These are phyloP conservation scores for Lepidopterella palustris DNA, from an alignment of 495 filamentous ascomycete genomes.

Conservation along the genomic window DNA sequence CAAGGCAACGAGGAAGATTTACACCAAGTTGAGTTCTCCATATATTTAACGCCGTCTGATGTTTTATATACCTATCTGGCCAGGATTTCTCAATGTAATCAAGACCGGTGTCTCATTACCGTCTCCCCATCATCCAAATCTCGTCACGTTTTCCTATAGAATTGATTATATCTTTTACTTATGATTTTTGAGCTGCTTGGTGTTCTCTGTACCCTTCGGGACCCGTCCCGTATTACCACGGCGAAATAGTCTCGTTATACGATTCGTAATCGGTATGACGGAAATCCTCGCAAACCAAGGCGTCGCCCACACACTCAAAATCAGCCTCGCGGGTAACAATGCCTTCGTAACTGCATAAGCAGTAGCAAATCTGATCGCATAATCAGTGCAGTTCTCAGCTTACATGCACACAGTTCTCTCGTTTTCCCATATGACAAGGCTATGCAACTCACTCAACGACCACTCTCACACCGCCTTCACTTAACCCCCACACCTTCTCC, in stretches of 20 bases:
- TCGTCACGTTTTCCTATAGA: too few relatives aligned
- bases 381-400: constrained; percentile 38
- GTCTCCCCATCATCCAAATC: too few relatives aligned
- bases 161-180: too few relatives aligned
- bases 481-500: constrained; percentile 32
- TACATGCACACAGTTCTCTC: constrained; percentile 36
- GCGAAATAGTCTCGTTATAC: constrained; percentile 39
- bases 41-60: too few relatives aligned
- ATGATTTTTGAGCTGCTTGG: too few relatives aligned
- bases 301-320: constrained; percentile 75
- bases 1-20: too few relatives aligned
- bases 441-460: constrained; percentile 30
- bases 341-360: constrained; percentile 87
- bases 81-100: too few relatives aligned
- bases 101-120: too few relatives aligned
- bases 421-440: constrained; percentile 4
- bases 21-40: too few relatives aligned
- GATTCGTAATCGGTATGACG: constrained; percentile 44
- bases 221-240: constrained; percentile 28
- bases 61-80: too few relatives aligned
- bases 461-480: constrained; percentile 38
- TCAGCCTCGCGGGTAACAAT: constrained; percentile 67
- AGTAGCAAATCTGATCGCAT: constrained; percentile 60
- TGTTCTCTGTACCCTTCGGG: too few relatives aligned
- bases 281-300: constrained; percentile 83